A percentile compares a stretch with the other conserved stretches of the same genome.
These are phyloP conservation scores for Tylopilus felleus DNA, from an alignment of 768 basidiomycete species.

Conservation along the genomic window DNA sequence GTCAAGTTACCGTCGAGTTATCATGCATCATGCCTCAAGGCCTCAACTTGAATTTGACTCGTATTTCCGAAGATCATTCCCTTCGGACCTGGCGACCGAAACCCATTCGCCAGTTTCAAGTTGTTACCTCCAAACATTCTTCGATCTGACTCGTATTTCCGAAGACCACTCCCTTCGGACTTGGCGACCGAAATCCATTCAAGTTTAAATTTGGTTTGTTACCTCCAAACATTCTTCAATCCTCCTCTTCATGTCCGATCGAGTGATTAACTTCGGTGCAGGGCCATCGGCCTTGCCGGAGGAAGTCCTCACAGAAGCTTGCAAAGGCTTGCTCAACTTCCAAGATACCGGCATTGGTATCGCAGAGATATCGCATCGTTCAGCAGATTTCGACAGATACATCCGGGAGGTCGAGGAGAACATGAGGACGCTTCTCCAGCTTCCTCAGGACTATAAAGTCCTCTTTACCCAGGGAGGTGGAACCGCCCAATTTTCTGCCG, in stretches of 20 bases:
- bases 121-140: not conserved
- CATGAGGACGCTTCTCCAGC: slow-evolving; percentile 71
- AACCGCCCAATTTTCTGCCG: slow-evolving; percentile 85
- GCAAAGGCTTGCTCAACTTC: slow-evolving; percentile 86
- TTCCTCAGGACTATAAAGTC: slow-evolving; percentile 81
- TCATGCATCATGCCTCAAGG: too few relatives aligned
- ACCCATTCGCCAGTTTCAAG: too few relatives aligned
- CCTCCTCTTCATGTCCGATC: slow-evolving; percentile 26
- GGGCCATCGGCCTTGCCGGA: slow-evolving; percentile 92
- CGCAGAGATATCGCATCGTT: slow-evolving; percentile 94
- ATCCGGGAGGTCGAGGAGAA: slow-evolving; percentile 58
- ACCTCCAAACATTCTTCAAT: not conserved
- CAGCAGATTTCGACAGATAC: slow-evolving; percentile 78
- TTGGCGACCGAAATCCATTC: not conserved
- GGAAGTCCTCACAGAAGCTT: slow-evolving; percentile 80
- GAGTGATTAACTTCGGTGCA: slow-evolving; percentile 88
- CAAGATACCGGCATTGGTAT: slow-evolving; percentile 90
- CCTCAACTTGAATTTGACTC: too few relatives aligned
- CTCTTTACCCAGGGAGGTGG: slow-evolving; percentile 96
- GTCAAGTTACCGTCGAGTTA: too few relatives aligned
- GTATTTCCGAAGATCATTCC: not conserved
- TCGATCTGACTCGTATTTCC: not conserved
- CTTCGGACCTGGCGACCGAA: not conserved
- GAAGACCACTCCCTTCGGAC: not conserved
- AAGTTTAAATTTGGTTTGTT: not conserved